Conservation (phyloP, 345 rosid genomes). For the Arabis alpina region DNA sequence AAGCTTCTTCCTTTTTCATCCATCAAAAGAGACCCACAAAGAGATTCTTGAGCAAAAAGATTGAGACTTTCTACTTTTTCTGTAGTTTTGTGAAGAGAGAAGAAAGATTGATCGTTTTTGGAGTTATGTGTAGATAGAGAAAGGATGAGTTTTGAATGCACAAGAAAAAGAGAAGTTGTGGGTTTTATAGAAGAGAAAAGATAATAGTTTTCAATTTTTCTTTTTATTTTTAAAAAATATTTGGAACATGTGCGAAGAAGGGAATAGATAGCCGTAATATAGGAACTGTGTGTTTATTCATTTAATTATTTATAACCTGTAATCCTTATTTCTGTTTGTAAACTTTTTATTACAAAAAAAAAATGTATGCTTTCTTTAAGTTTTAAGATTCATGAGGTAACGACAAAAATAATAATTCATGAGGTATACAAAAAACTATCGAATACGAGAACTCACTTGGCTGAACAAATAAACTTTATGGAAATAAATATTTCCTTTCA, state of each 20-base stretch:
- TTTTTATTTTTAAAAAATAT: slow-evolving; percentile 25
- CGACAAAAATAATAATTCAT: too few relatives aligned
- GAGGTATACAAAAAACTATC: neutral
- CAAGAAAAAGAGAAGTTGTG: slow-evolving; percentile 43
- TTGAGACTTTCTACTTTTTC: slow-evolving; percentile 24
- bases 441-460: slow-evolving; percentile 33
- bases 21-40: slow-evolving; percentile 45
- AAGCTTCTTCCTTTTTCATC: slow-evolving; percentile 51
- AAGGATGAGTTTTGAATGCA: slow-evolving; percentile 41
- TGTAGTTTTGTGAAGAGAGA: slow-evolving; percentile 25
- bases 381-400: slow-evolving; percentile 16
- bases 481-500: neutral
- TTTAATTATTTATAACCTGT: slow-evolving; percentile 11
- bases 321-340: slow-evolving; percentile 22
- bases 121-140: slow-evolving; percentile 39
- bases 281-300: slow-evolving; percentile 33
- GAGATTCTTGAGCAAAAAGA: slow-evolving; percentile 42
- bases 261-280: slow-evolving; percentile 44
- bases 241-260: slow-evolving; percentile 45
- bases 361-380: neutral
- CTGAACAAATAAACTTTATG: slow-evolving; percentile 13
- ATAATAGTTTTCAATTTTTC: slow-evolving; percentile 46
- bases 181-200: slow-evolving; percentile 53
- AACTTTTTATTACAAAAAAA: neutral
- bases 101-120: slow-evolving; percentile 15